Base-by-base conservation (phyloP, 2,329 filamentous ascomycete genomes). In the Colletotrichum musicola region DNA sequence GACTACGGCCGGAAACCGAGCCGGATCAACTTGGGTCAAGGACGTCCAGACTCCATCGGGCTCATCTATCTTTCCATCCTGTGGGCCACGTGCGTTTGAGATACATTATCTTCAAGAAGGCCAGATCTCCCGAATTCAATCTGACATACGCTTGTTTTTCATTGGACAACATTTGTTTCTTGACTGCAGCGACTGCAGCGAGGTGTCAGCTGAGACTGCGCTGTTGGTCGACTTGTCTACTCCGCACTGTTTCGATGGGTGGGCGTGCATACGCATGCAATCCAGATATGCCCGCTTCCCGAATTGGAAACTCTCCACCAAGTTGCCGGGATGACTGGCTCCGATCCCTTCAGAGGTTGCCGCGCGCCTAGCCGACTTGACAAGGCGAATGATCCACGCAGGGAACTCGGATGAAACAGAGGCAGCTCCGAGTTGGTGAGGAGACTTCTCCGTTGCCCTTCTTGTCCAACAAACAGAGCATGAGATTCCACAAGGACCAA, bases 321-420 rank as follows among this genome's bases (percentile, higher is more conserved):
- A 9, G 49, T 12, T 30, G 49, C 49, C 22, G 13, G 20, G 22
- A 30, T 22, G 49, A 22, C 6, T 6, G 49, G 13, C 13, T 51
- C 49, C 13, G 13, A 25, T 12, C 2, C 20, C 6, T 20, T 49
- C 49, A 20, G 20, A 50, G 22, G 49, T 27, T 30, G 10, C 14
- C 49, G 16, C 49, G 49, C 22, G 13, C 22, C 49, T 22, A 51
- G 13, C 22, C 49, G 49, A 51, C 6, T 27, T 25, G 16, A 51
- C 25, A 51, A 6, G 25, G 22, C 49, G 10, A 25, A 22, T 27
- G 49, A 51, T n/a, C 22, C 49, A 71, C 40, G 74, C 10, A 7
- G 4, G 9, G 22, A 12, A 16, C 12, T 6, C 4, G 13, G 18
- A 10, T 27, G 49, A 51, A 22, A 51, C 49, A 51, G 9, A 14